These are phyloP conservation scores for Phlyctochytrium planicorne DNA, from an alignment of 192 early-diverging fungal genomes.

Conservation along the genomic window DNA sequence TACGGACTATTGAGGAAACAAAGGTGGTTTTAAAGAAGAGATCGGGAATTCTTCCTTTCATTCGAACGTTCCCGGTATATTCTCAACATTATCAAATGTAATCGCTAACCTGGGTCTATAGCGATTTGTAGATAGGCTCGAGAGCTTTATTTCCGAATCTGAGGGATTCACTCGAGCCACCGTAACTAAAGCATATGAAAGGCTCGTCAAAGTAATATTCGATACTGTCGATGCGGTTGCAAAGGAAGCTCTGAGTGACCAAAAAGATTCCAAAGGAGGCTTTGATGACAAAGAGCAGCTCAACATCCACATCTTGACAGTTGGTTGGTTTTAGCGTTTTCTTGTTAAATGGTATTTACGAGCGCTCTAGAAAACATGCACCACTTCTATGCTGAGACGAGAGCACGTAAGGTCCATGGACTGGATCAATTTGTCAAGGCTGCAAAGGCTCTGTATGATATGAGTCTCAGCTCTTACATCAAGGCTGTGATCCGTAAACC, in stretches of 20 bases:
- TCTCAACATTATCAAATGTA: too few relatives aligned
- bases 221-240: conserved; percentile 82
- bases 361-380: conserved; percentile 94
- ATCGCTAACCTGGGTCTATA: too few relatives aligned
- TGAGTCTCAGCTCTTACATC: conserved; percentile 77
- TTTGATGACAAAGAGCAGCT: conserved; percentile 83
- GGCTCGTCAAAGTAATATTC: conserved; percentile 80
- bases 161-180: conserved; percentile 49
- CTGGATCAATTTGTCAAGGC: conserved; percentile 82
- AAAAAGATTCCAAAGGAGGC: conserved; percentile 50
- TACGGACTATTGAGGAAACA: conserved; percentile 86
- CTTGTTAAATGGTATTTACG: conserved; percentile 14
- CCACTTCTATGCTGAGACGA: conserved; percentile 79
- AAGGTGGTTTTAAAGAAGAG: conserved; percentile 85
- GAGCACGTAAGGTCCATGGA: conserved; percentile 67
- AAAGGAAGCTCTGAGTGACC: conserved; percentile 55
- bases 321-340: too few relatives aligned
- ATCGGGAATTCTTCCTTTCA: conserved; percentile 84
- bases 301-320: conserved; percentile 80
- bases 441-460: conserved; percentile 79
- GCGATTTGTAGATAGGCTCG: conserved; percentile 28
- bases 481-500: conserved; percentile 86
- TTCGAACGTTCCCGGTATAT: conserved; percentile 89
- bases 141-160: not conserved
- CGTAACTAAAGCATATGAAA: conserved; percentile 79